Evolutionary conservation across 2,329 filamentous ascomycete genomes (phyloP), one percentile per base, ranked within the genome.

Genomic region (Tympanopsis confertula): DNA sequence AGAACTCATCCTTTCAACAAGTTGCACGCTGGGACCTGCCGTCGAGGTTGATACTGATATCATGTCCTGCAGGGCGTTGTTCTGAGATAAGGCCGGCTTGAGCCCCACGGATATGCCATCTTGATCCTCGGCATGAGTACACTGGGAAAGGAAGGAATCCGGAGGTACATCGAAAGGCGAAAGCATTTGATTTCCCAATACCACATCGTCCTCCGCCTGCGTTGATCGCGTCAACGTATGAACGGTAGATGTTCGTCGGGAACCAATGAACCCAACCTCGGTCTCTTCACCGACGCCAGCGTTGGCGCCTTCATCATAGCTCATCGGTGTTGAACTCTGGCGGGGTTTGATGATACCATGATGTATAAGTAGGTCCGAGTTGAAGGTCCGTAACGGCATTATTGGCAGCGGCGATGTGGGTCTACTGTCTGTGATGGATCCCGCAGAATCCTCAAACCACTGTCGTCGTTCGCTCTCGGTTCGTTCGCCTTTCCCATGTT

Each of bases 1-100:
- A 3, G 88, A 86, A 51, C 85, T 93, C 86, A 98, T 94, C 38
- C 89, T 77, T 61, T 96, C 91, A 13, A 98, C 88, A 1, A 98
- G 74, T 59, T 96, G 89, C 1, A 98, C 89, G 0, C 83, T 89
- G 0, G 91, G 91, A 0, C 91, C 91, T 0, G 89, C 88, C 1
- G 81, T 89, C 5, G 86, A 82, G 0, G 89, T 95, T 1, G 87
- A 94, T 5, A 86, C 84, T 2, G 86, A 93, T 20, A 91, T 74
- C 64, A 94, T 82, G 50, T 94, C 88, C 47, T 87, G 82, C 41
- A 84, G 72, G 5, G 82, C 76, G 41, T 80, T 78, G 28, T 77
- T 76, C 1, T 79, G 79, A 3, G 77, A 82, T 1, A 69, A 70
- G 2, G 67, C 62, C 13, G 62, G 67, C 36, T 74, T 71, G 18